These are phyloP conservation scores for Kodamaea suecica DNA, from an alignment of 1,139 yeast species.

Conservation along the genomic window DNA sequence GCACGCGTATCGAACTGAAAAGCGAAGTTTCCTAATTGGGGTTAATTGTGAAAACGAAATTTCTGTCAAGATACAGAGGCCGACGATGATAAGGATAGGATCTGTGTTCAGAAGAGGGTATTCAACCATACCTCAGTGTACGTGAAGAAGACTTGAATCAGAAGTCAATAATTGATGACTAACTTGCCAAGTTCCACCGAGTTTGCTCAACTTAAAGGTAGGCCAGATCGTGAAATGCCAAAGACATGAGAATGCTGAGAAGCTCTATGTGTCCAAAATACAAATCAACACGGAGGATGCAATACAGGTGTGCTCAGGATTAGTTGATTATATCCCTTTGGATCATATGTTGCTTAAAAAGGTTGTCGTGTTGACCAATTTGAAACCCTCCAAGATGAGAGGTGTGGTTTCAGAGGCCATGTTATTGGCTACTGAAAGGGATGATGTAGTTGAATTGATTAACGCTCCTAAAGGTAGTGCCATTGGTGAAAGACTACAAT, in stretches of 20 bases:
- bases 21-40: constrained; percentile 20
- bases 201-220: constrained; percentile 33
- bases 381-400: constrained; percentile 90
- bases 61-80: background rate
- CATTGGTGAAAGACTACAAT: constrained; percentile 31
- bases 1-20: background rate
- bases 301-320: constrained; percentile 55
- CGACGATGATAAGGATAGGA: background rate
- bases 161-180: no score
- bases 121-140: background rate
- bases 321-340: constrained; percentile 66
- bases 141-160: no score
- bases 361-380: constrained; percentile 81
- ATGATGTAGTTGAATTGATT: constrained; percentile 23
- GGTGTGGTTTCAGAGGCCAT: constrained; percentile 69
- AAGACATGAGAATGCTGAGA: constrained; percentile 52
- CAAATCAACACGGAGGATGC: constrained; percentile 18
- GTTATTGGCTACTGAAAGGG: constrained; percentile 50
- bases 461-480: constrained; percentile 20
- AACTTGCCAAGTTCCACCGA: constrained; percentile 23
- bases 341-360: constrained; percentile 81
- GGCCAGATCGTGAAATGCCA: constrained; percentile 44
- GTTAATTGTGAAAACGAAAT: constrained; percentile 17
- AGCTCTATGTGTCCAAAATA: constrained; percentile 51
- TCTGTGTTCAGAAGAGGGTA: no score